phyloP scores from a whole-genome alignment of 345 rosid species.

The Physaria fendleri region DNA sequence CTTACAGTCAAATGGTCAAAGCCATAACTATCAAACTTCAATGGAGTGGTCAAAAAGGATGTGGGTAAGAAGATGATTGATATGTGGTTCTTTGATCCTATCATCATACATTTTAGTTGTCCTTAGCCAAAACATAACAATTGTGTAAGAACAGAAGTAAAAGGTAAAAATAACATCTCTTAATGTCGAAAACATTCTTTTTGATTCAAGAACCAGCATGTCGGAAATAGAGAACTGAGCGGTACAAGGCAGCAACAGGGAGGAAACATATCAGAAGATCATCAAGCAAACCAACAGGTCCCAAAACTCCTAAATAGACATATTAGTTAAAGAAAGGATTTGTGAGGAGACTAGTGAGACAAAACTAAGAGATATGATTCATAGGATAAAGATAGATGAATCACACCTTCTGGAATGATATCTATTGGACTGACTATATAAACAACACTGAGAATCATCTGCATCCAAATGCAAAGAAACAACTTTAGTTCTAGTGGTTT shows the following conservation, averaged over 20 bases:
- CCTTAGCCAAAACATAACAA: too few species aligned
- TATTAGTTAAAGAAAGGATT: not conserved
- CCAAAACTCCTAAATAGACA: constrained; percentile 52
- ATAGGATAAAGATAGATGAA: not conserved
- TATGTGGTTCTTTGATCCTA: not conserved
- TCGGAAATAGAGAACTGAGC: constrained; percentile 71
- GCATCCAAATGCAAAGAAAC: constrained; percentile 26
- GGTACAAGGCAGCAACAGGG: constrained; percentile 80
- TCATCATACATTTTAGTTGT: constrained; percentile 1
- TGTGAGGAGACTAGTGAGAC: constrained; percentile 1
- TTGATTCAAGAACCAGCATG: constrained; percentile 55
- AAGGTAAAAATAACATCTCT: constrained; percentile 9
- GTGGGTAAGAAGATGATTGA: not conserved
- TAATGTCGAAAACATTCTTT: not conserved
- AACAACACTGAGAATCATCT: constrained; percentile 59
- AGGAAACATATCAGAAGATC: constrained; percentile 71
- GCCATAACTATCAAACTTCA: not conserved
- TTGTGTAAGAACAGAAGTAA: not conserved
- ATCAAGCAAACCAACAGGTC: constrained; percentile 73
- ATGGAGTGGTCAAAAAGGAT: constrained; percentile 19
- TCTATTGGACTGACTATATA: constrained; percentile 86
- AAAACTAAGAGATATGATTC: not conserved
- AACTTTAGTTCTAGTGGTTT: not conserved
- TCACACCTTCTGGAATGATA: constrained; percentile 88
- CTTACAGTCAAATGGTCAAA: constrained; percentile 4